phyloP scores from a whole-genome alignment of 345 rosid genomes.

The Dimocarpus longan region DNA sequence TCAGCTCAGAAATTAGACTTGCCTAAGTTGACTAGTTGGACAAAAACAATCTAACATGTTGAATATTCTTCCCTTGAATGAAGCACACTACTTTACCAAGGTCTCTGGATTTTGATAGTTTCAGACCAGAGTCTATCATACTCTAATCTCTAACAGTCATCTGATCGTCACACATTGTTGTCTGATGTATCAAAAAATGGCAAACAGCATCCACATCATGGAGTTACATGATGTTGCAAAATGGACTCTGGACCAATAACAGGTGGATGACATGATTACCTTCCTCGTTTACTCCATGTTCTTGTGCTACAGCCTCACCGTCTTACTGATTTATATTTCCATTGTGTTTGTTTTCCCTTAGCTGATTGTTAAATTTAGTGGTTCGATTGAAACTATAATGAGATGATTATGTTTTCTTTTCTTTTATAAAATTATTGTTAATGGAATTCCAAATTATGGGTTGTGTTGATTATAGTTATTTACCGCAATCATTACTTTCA shows the following conservation, averaged over 20 bases:
- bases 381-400: neutral
- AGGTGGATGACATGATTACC: constrained; percentile 37
- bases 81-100: constrained; percentile 5
- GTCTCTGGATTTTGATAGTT: too few species aligned
- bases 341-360: constrained; percentile 57
- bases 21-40: constrained; percentile 20
- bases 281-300: constrained; percentile 39
- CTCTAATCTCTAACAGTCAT: neutral
- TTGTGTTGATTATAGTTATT: neutral
- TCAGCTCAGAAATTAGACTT: neutral
- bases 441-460: neutral
- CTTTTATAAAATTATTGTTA: neutral
- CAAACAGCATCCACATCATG: constrained; percentile 77
- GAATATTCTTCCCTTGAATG: neutral
- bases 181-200: constrained; percentile 29
- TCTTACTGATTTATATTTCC: constrained; percentile 50
- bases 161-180: neutral
- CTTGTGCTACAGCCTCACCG: constrained; percentile 76
- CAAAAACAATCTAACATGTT: constrained; percentile 24
- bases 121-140: neutral
- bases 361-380: neutral
- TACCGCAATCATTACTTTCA: neutral
- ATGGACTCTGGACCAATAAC: constrained; percentile 46
- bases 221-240: constrained; percentile 77
- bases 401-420: neutral